phyloP scores from a whole-genome alignment of 306 rosid genomes.

The Inga laurina region DNA sequence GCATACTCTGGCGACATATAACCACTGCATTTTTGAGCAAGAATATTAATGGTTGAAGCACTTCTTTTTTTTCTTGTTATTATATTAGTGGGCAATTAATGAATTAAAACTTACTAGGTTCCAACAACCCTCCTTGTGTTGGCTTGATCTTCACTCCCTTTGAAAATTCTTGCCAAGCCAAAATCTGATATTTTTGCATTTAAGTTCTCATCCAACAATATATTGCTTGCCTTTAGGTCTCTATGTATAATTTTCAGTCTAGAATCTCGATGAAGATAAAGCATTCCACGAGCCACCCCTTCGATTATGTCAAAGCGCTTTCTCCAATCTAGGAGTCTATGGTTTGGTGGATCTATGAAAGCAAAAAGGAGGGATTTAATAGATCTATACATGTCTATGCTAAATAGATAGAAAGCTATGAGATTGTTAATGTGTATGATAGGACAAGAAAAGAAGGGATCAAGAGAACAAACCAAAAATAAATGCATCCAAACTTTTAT shows the following conservation, averaged over 20 bases:
- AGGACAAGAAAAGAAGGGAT: background rate
- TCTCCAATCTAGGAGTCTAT: background rate
- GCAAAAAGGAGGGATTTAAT: background rate
- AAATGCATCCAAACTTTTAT: background rate
- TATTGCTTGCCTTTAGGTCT: background rate
- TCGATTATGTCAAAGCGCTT: background rate
- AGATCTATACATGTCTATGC: too few species aligned
- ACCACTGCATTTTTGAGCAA: constrained; percentile 27
- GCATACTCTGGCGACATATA: constrained; percentile 43
- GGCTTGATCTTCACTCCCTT: background rate
- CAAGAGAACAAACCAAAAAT: background rate
- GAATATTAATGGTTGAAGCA: background rate
- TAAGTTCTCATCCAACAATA: background rate
- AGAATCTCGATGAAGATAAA: background rate
- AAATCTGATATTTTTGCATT: background rate
- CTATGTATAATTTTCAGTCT: background rate
- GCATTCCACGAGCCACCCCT: background rate
- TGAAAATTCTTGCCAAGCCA: background rate
- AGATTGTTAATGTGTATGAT: too few species aligned
- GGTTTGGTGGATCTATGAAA: background rate
- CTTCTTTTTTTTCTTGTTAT: background rate
- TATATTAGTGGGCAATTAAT: background rate
- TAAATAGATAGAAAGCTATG: too few species aligned
- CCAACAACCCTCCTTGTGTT: background rate
- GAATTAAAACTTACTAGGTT: constrained; percentile 25